These are phyloP conservation scores for Musa troglodytarum DNA, from an alignment of 176 grass and related monocot species.

Conservation along the genomic window DNA sequence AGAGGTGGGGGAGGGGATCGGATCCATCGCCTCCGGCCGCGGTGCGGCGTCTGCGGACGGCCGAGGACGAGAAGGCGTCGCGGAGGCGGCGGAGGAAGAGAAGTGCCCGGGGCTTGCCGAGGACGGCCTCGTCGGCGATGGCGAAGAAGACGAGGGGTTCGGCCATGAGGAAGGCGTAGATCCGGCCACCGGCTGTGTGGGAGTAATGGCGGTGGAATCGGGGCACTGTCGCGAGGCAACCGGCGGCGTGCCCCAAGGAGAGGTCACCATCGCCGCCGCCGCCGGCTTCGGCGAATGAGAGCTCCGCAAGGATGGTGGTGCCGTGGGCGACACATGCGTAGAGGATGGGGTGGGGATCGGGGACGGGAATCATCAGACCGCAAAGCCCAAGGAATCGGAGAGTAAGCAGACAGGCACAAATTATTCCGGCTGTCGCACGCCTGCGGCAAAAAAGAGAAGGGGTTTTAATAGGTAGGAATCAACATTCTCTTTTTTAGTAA, in stretches of 20 bases:
- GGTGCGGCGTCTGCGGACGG: background rate
- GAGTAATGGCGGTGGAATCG: constrained; percentile 17
- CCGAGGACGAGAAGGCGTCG: constrained; percentile 1
- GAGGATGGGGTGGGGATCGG: constrained; percentile 10
- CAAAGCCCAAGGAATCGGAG: no score
- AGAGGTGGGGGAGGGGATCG: background rate
- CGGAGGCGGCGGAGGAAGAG: constrained; percentile 13
- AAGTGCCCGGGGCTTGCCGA: background rate
- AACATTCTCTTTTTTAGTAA: no score
- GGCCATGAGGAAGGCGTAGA: constrained; percentile 21
- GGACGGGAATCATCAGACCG: background rate
- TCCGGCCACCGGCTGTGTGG: constrained; percentile 14
- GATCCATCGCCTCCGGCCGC: no score
- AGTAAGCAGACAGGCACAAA: no score
- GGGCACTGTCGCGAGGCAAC: background rate
- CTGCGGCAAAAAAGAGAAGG: no score
- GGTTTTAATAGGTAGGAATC: no score
- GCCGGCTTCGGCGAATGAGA: background rate
- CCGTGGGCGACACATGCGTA: constrained; percentile 22
- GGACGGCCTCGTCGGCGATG: constrained; percentile 5
- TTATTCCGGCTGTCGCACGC: no score
- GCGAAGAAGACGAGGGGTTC: constrained; percentile 14
- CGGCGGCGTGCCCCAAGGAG: background rate
- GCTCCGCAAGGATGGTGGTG: constrained; percentile 14
- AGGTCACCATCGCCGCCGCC: background rate